A percentile compares a stretch with the other conserved stretches of the same genome.
phyloP scores from a whole-genome alignment of 176 grass and related monocot genomes.

The Avena atlantica region DNA sequence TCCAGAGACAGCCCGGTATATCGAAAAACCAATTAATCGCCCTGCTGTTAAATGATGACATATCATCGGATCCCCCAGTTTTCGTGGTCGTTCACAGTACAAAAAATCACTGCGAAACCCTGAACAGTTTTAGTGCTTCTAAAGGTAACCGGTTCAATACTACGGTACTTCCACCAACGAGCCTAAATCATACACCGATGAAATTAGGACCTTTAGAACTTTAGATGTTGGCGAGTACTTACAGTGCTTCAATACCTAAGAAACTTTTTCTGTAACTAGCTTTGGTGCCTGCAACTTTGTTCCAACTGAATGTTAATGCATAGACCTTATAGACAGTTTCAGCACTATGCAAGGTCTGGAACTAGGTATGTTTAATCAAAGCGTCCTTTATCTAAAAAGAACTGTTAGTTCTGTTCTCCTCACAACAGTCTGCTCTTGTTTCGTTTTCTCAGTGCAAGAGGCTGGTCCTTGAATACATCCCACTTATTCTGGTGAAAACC shows the following conservation, averaged over 20 bases:
- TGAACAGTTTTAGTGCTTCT: neutral
- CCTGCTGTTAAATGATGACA: neutral
- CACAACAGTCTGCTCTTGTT: neutral
- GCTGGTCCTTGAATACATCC: constrained; percentile 56
- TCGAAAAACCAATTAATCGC: neutral
- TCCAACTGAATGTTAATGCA: neutral
- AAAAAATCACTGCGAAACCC: neutral
- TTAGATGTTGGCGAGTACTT: neutral
- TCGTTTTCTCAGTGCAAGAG: constrained; percentile 61
- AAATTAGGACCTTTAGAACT: neutral
- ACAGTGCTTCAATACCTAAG: neutral
- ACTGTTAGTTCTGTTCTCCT: constrained; percentile 8
- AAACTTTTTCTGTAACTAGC: constrained; percentile 24
- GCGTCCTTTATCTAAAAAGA: too few species aligned
- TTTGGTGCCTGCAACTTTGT: constrained; percentile 10
- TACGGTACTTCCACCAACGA: neutral
- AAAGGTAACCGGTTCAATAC: neutral
- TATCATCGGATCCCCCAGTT: neutral
- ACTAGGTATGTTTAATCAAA: neutral
- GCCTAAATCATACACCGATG: neutral
- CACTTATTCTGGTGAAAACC: constrained; percentile 52
- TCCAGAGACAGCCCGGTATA: neutral
- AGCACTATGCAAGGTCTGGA: neutral
- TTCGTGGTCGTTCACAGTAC: neutral
- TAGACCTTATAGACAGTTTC: neutral